Conservation (phyloP, 306 rosid genomes). For the peach (Prunus persica) region DNA sequence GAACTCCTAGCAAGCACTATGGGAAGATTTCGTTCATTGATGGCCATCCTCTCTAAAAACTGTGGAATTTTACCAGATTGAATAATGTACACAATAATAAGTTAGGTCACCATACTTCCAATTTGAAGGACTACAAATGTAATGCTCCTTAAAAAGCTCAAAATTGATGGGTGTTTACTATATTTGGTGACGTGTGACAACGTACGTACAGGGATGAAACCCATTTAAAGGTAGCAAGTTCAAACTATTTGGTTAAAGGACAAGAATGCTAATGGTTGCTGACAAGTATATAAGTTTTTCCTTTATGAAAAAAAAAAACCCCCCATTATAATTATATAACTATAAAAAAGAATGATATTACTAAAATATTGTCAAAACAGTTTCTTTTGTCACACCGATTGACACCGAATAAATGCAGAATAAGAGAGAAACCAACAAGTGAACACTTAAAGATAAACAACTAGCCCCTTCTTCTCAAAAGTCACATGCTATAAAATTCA, state of each 20-base stretch:
- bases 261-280: too few relatives aligned
- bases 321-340: too few relatives aligned
- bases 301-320: fast-evolving
- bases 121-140: not conserved
- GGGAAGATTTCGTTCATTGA: not conserved
- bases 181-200: not conserved
- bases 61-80: conserved; percentile 3
- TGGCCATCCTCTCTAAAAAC: not conserved
- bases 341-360: too few relatives aligned
- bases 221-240: not conserved
- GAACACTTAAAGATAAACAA: too few relatives aligned
- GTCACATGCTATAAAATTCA: too few relatives aligned
- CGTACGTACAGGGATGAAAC: not conserved
- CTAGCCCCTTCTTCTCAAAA: too few relatives aligned
- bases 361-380: too few relatives aligned
- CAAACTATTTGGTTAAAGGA: not conserved
- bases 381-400: too few relatives aligned
- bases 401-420: too few relatives aligned
- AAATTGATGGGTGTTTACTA: not conserved
- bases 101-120: not conserved
- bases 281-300: too few relatives aligned
- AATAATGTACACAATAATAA: not conserved
- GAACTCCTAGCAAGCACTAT: not conserved
- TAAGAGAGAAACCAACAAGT: too few relatives aligned
- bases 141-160: not conserved